These are phyloP conservation scores for Hura crepitans DNA, from an alignment of 441 rosid genomes.

Conservation along the genomic window DNA sequence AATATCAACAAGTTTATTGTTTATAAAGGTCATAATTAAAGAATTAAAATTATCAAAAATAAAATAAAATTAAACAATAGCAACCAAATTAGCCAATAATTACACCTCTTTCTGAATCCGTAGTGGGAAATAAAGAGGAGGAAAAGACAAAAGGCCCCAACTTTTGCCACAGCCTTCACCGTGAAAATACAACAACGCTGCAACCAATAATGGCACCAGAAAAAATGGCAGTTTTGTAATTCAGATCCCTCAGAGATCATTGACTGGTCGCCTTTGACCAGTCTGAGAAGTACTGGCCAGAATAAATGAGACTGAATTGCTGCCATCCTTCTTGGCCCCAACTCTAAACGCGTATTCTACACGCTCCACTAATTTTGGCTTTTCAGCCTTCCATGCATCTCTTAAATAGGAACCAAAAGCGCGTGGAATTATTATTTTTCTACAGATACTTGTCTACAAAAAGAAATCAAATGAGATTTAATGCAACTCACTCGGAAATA, in stretches of 20 bases:
- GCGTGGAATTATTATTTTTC: too few species aligned
- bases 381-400: not conserved
- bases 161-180: conserved; percentile 23
- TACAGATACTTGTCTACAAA: too few species aligned
- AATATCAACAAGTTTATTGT: too few species aligned
- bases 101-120: not conserved
- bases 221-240: conserved; percentile 33
- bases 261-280: conserved; percentile 52
- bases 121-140: not conserved
- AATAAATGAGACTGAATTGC: conserved; percentile 29
- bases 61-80: conserved; percentile 15
- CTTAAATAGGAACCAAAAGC: too few species aligned
- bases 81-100: conserved; percentile 32
- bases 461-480: too few species aligned
- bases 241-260: conserved; percentile 29
- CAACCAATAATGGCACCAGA: conserved; percentile 20
- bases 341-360: conserved; percentile 10
- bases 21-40: too few species aligned
- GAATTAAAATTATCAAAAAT: too few species aligned
- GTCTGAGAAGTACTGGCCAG: conserved; percentile 32
- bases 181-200: conserved; percentile 4
- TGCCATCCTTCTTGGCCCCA: not conserved
- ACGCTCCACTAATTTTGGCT: not conserved
- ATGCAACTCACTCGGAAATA: too few species aligned
- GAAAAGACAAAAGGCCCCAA: conserved; percentile 16